These are phyloP conservation scores for Grosmannia huntii DNA, from an alignment of 2,329 filamentous ascomycete genomes.

Conservation along the genomic window DNA sequence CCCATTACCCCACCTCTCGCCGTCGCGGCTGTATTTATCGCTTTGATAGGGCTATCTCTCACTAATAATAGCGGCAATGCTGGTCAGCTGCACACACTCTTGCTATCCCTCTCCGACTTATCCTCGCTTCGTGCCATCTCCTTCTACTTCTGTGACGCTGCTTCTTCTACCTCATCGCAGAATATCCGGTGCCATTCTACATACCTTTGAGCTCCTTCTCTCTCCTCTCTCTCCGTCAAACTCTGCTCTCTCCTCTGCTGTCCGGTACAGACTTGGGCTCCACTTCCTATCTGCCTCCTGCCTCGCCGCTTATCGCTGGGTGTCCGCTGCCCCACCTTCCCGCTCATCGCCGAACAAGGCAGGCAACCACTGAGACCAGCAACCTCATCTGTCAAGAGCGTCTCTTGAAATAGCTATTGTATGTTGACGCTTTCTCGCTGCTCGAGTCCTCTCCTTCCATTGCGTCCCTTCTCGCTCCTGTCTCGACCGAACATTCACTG, in stretches of 20 bases:
- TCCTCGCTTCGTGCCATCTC: background rate
- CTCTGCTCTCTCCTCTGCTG: background rate
- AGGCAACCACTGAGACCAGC: conserved; percentile 1
- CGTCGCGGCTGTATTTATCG: background rate
- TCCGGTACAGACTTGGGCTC: background rate
- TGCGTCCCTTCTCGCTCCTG: background rate
- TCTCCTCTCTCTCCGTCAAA: background rate
- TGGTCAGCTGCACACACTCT: background rate
- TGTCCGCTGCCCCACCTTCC: background rate
- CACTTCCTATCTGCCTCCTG: background rate
- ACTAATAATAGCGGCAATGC: background rate
- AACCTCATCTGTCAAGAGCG: background rate
- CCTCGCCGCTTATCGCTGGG: background rate
- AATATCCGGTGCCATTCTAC: background rate
- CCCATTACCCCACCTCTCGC: conserved; percentile 5
- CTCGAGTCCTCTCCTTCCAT: background rate
- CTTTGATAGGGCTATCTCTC: background rate
- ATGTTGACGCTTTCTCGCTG: background rate
- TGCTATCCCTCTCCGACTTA: background rate
- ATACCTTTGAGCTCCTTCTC: background rate
- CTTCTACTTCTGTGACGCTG: background rate
- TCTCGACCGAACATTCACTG: background rate
- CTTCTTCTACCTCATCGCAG: background rate
- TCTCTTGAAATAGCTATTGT: background rate
- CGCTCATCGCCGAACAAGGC: background rate